Percentiles rank a stretch among this genome's conserved stretches.
Conservation (phyloP, 1,284 basidiomycete species). For the Vanrija humicola region DNA sequence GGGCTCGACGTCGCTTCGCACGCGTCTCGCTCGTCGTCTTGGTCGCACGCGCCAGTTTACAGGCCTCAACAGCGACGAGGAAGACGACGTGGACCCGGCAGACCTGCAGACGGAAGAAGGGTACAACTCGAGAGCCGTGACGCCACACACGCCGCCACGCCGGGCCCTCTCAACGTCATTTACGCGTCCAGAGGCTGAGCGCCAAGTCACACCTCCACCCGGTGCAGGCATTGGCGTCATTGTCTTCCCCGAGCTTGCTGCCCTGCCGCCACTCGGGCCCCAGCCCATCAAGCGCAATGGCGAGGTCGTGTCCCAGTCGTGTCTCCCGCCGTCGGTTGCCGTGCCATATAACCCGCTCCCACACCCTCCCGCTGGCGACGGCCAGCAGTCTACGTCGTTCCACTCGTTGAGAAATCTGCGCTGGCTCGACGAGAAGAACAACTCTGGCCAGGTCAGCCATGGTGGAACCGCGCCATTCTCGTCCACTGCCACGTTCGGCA, state of each 20-base stretch:
- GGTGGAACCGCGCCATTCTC: conserved; percentile 1
- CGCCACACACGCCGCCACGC: conserved; percentile 8
- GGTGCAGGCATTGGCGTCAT: conserved; percentile 15
- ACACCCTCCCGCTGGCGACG: conserved; percentile 7
- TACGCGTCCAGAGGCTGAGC: background rate
- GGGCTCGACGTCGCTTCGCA: background rate
- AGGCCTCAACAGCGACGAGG: background rate
- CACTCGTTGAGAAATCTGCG: conserved; percentile 7
- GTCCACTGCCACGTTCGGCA: conserved; percentile 4
- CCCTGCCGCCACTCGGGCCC: conserved; percentile 2
- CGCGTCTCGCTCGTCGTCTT: background rate
- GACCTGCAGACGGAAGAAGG: background rate
- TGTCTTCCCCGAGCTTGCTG: conserved; percentile 22
- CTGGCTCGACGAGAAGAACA: conserved; percentile 3
- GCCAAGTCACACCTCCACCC: background rate
- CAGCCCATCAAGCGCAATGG: conserved; percentile 10
- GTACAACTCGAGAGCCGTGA: background rate
- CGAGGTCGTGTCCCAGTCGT: conserved; percentile 17
- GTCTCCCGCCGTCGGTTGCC: conserved; percentile 11
- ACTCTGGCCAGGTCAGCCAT: background rate
- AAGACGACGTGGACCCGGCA: conserved; percentile 7
- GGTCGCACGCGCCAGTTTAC: background rate
- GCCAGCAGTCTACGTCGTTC: background rate
- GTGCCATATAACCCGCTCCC: conserved; percentile 13
- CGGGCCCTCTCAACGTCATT: conserved; percentile 9